Evolutionary conservation across 1,284 basidiomycete species (phyloP).

Genomic region (Inonotus obliquus): DNA sequence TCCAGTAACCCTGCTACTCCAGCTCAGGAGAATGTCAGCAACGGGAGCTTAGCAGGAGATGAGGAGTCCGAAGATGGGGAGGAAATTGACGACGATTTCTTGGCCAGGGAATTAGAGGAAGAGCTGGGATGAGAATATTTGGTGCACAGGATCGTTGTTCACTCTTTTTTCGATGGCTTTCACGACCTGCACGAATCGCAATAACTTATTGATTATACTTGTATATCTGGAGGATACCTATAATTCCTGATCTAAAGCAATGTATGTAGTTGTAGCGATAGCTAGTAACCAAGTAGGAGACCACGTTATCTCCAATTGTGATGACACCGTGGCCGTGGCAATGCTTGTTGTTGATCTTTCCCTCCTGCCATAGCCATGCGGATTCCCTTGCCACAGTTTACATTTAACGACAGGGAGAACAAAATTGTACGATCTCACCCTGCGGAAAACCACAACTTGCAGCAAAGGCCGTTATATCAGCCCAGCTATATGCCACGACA

Average conservation of each 20-base stretch:
- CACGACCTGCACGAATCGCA: not conserved
- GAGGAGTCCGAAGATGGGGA: conserved; percentile 36
- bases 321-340: not conserved
- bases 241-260: not conserved
- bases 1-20: conserved; percentile 24
- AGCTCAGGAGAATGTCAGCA: conserved; percentile 20
- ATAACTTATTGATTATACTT: conserved; percentile 10
- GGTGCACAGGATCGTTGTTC: not conserved
- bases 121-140: conserved; percentile 54
- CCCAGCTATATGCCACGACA: conserved; percentile 2
- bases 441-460: not conserved
- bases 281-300: not conserved
- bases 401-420: not conserved
- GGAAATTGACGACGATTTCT: conserved; percentile 66
- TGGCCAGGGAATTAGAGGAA: conserved; percentile 67
- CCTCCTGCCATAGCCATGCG: conserved; percentile 3
- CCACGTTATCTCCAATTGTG: not conserved
- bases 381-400: conserved; percentile 6
- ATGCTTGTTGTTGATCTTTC: not conserved
- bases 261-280: conserved; percentile 9
- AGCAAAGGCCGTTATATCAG: not conserved
- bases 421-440: not conserved
- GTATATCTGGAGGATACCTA: not conserved
- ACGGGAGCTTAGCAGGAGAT: conserved; percentile 29
- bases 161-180: not conserved